phyloP scores from a whole-genome alignment of 192 early-diverging fungal genomes.

The Funneliformis mosseae region DNA sequence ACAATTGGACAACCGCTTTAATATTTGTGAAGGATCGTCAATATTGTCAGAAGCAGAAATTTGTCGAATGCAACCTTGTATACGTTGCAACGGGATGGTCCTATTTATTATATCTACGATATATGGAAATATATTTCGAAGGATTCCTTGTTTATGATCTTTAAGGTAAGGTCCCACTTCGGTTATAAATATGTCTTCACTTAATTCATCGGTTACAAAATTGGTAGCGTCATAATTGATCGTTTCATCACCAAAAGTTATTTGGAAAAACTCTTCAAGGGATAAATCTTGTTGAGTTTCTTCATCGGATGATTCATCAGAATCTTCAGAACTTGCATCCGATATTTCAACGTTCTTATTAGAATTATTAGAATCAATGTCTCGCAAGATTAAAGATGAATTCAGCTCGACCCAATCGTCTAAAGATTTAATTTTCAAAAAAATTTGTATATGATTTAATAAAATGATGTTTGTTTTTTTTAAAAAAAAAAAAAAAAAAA shows the following conservation, averaged over 20 bases:
- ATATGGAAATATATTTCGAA: slow-evolving; percentile 18
- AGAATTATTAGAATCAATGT: not conserved
- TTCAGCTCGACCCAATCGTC: not conserved
- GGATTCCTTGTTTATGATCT: not conserved
- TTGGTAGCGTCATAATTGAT: not conserved
- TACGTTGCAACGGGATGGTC: not conserved
- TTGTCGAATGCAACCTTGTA: not conserved
- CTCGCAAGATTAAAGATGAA: not conserved
- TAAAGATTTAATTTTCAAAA: not conserved
- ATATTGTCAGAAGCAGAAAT: not conserved
- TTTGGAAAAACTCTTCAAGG: slow-evolving; percentile 3
- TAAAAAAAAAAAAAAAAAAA: not conserved
- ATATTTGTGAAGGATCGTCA: not conserved
- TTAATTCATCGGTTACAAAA: slow-evolving; percentile 7
- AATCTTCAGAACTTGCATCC: not conserved
- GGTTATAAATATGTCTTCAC: not conserved
- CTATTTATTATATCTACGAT: not conserved
- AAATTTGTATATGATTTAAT: not conserved
- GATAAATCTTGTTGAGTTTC: not conserved
- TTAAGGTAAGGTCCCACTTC: not conserved
- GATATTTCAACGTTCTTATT: no score
- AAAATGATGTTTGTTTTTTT: not conserved
- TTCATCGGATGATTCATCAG: not conserved
- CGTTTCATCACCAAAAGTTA: not conserved
- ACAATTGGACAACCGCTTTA: not conserved